phyloP scores from a whole-genome alignment of 805 yeast genomes.

The Ogataea sp. region DNA sequence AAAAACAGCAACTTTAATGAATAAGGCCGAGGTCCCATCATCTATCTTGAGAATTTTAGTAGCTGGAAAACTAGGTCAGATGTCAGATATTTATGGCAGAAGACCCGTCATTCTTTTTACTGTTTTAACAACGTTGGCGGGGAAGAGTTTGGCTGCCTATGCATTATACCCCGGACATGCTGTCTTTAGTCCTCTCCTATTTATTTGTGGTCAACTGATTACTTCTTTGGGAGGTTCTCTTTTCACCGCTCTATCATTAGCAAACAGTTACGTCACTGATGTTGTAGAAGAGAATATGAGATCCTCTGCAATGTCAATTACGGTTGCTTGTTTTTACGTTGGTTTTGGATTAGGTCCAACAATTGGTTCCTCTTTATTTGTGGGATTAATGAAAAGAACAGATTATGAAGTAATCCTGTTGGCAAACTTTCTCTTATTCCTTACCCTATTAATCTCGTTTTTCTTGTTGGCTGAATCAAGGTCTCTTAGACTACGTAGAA shows the following conservation, averaged over 20 bases:
- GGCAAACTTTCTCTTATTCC: too few species aligned
- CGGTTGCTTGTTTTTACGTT: slow-evolving; percentile 49
- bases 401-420: too few species aligned
- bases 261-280: slow-evolving; percentile 69
- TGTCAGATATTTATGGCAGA: slow-evolving; percentile 61
- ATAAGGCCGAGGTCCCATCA: slow-evolving; percentile 29
- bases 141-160: slow-evolving; percentile 7
- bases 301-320: slow-evolving; percentile 48
- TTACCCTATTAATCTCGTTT: slow-evolving; percentile 27
- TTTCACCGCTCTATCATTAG: slow-evolving; percentile 44
- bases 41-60: slow-evolving; percentile 42
- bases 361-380: slow-evolving; percentile 33
- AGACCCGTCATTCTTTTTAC: slow-evolving; percentile 34
- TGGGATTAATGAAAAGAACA: too few species aligned
- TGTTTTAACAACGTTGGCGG: slow-evolving; percentile 7
- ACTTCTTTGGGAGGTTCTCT: slow-evolving; percentile 58
- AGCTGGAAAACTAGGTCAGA: slow-evolving; percentile 55
- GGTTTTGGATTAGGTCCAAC: slow-evolving; percentile 64
- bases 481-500: slow-evolving; percentile 41
- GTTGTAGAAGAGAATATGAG: slow-evolving; percentile 57
- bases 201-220: slow-evolving; percentile 36
- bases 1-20: slow-evolving; percentile 33
- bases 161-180: slow-evolving; percentile 15
- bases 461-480: slow-evolving; percentile 57
- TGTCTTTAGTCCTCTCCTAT: slow-evolving; percentile 24